Base-by-base conservation (phyloP, 495 filamentous ascomycete species). In the Penicillium paxilli region DNA sequence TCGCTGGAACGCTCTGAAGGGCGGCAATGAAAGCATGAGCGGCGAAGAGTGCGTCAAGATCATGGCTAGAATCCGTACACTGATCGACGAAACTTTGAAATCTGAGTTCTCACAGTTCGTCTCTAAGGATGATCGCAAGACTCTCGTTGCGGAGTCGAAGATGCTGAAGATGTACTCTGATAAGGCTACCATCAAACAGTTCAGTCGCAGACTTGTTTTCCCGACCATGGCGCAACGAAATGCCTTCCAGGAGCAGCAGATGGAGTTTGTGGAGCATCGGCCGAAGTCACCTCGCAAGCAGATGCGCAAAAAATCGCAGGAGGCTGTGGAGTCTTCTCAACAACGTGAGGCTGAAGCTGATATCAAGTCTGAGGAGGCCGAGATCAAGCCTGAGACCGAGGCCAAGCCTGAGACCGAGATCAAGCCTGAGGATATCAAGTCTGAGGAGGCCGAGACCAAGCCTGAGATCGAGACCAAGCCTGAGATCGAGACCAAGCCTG, bases 101-200 rank as follows among this genome's bases (percentile, higher is more conserved):
- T 12, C 42, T 9, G 58, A 63, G 2, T 65, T 63, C 17, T 47
- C 54, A n/a, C n/a, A 44, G 16, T 57, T 56, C 1, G 47, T 75
- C 10, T 44, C 72, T 5, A 68, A 74, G 42, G 33, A 38, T 0
- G 63, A 65, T 19, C 68, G 66, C 24, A 46, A 64, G 42, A 11
- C 44, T 1, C 53, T 73, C 20, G 19, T 52, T 23, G 19, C 59
- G 16, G 61, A 70, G 19, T 64, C 70, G 24, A 49, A 50, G 1
- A 40, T 59, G 44, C 47, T 77, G 48, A 65, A 60, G 23, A 68
- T 57, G 21, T 78, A 74, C 28, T 74, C 72, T 4, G 59, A 67
- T 2, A 22, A 48, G 14, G 55, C 62, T 9, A 41, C 61, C 2
- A 26, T 60, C 11, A 26, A 60, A 16, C 54, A 54, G 14, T 62